Evolutionary conservation across 495 filamentous ascomycete genomes (phyloP).

Genomic region (Massariosphaeria phaeospora): DNA sequence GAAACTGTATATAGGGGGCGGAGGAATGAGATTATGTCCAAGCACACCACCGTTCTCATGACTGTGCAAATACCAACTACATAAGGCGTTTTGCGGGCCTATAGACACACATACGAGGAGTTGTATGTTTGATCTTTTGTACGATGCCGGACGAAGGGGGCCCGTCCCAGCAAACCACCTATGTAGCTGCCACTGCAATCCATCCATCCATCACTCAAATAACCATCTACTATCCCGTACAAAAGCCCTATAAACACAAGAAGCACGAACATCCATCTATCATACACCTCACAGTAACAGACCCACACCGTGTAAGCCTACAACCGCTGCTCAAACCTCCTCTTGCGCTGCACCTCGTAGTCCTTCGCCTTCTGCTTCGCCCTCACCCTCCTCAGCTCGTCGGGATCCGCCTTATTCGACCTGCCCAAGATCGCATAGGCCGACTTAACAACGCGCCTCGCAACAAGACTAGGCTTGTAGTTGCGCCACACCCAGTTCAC

Average conservation of each 20-base stretch:
- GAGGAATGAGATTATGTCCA: background rate
- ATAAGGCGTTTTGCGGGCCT: too few relatives aligned
- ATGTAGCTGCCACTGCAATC: background rate
- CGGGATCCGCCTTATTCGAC: too few relatives aligned
- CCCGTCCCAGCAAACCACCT: too few relatives aligned
- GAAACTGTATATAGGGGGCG: background rate
- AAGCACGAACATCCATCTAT: constrained; percentile 7
- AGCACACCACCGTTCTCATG: too few relatives aligned
- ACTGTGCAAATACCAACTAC: too few relatives aligned
- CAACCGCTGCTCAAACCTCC: constrained; percentile 43
- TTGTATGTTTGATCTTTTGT: too few relatives aligned
- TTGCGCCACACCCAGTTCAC: constrained; percentile 37
- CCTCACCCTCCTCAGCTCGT: constrained; percentile 1
- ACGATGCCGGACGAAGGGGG: too few relatives aligned
- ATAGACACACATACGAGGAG: too few relatives aligned
- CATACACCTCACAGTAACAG: constrained; percentile 30
- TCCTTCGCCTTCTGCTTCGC: constrained; percentile 28
- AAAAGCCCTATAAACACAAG: background rate
- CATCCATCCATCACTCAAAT: background rate
- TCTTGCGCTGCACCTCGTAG: constrained; percentile 44
- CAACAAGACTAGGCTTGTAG: constrained; percentile 17
- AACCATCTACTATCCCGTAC: background rate
- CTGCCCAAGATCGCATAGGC: too few relatives aligned
- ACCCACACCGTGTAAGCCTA: constrained; percentile 27
- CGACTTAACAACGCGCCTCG: background rate